Conservation (phyloP, 192 early-diverging fungal species). For the Coemansia sp. region DNA sequence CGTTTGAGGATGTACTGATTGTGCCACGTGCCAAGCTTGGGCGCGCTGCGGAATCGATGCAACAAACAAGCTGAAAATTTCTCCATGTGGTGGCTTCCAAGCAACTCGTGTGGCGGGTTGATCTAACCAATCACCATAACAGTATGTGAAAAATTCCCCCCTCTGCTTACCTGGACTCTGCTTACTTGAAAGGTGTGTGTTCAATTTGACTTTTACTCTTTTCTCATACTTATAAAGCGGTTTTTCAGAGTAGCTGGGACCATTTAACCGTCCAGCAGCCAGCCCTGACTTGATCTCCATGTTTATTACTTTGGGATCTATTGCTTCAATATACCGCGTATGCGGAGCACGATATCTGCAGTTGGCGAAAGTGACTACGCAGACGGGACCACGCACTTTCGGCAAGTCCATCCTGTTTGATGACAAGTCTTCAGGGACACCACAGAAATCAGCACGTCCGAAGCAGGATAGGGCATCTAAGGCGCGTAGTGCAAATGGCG, state of each 20-base stretch:
- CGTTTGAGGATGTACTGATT: constrained; percentile 84
- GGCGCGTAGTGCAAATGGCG: background rate
- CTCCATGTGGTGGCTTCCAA: background rate
- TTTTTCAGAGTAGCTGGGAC: background rate
- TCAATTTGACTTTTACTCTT: background rate
- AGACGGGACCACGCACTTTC: background rate
- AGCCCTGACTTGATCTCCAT: background rate
- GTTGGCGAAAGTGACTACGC: background rate
- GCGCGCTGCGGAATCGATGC: constrained; percentile 28
- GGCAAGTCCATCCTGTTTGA: background rate
- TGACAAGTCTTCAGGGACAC: background rate
- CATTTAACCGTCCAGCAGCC: background rate
- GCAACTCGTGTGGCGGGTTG: background rate
- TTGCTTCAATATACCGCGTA: background rate
- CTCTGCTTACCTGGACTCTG: background rate
- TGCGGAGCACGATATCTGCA: background rate
- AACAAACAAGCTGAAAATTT: background rate
- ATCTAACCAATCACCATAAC: background rate
- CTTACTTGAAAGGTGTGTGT: background rate
- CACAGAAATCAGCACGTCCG: background rate
- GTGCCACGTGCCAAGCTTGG: constrained; percentile 45
- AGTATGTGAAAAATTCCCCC: background rate
- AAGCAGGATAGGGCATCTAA: background rate
- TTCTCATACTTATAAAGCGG: background rate
- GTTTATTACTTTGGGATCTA: background rate